Evolutionary conservation across 2,329 filamentous ascomycete genomes (phyloP).

Genomic region (Aciculosporium take): DNA sequence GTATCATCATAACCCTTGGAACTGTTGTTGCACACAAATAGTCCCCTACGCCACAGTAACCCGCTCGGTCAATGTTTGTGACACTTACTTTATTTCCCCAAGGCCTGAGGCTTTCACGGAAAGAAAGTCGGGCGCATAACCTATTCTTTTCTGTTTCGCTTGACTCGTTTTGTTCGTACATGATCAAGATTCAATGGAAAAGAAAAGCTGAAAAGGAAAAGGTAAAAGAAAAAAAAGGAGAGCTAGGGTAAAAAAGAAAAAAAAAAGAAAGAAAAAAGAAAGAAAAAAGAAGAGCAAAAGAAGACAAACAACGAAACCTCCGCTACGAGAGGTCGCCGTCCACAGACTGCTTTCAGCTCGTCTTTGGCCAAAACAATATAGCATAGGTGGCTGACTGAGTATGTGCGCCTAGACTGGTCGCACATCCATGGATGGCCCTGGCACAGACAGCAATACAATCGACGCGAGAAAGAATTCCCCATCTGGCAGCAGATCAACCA

Average conservation of each 20-base stretch:
- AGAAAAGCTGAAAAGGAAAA: too few relatives aligned
- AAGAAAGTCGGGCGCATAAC: neutral
- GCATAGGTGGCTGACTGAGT: neutral
- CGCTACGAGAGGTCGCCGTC: neutral
- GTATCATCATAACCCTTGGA: neutral
- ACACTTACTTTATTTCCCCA: neutral
- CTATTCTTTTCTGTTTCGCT: neutral
- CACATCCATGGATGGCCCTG: neutral
- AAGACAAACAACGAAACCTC: neutral
- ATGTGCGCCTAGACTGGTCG: neutral
- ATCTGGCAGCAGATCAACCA: neutral
- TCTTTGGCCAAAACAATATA: neutral
- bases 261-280: neutral
- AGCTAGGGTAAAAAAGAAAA: neutral
- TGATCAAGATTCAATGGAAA: neutral
- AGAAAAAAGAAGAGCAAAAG: neutral
- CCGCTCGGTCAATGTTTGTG: neutral
- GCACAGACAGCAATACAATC: neutral
- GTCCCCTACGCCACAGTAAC: neutral
- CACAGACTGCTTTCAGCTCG: neutral
- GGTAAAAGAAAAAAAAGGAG: neutral
- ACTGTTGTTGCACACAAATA: neutral
- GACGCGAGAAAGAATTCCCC: neutral
- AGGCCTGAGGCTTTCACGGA: neutral
- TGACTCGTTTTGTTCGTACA: neutral